These are phyloP conservation scores for Phytophthora syringae DNA, from an alignment of 352 stramenopile genomes.

Conservation along the genomic window DNA sequence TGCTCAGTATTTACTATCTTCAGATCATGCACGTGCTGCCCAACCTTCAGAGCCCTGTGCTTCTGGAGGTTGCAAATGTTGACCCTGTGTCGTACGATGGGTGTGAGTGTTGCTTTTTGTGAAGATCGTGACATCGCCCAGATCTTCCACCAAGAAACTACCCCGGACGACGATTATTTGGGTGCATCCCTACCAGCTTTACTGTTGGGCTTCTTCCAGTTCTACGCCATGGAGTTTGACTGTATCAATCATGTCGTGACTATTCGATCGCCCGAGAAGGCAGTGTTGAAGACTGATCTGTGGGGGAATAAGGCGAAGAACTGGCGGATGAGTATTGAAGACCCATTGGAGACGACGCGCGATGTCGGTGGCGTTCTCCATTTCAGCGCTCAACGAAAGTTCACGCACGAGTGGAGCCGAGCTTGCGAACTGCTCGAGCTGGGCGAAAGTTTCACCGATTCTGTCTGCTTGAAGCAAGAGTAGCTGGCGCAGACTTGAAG, in stretches of 20 bases:
- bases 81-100: slow-evolving; percentile 35
- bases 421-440: slow-evolving; percentile 42
- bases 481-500: no score
- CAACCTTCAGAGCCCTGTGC: slow-evolving; percentile 89
- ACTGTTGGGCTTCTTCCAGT: slow-evolving; percentile 95
- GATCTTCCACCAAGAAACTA: slow-evolving; percentile 37
- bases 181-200: slow-evolving; percentile 68
- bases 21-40: slow-evolving; percentile 89
- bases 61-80: slow-evolving; percentile 42
- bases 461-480: slow-evolving; percentile 25
- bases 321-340: slow-evolving; percentile 85
- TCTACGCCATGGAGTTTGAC: slow-evolving; percentile 96
- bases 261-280: slow-evolving; percentile 61
- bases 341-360: slow-evolving; percentile 71
- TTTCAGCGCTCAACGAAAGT: slow-evolving; percentile 54
- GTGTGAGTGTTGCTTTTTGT: slow-evolving; percentile 61
- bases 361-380: slow-evolving; percentile 77
- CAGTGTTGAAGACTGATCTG: slow-evolving; percentile 30
- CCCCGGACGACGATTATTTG: not conserved
- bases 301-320: slow-evolving; percentile 53
- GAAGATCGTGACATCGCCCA: slow-evolving; percentile 28
- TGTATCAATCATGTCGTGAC: slow-evolving; percentile 91
- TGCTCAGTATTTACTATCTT: slow-evolving; percentile 98
- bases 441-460: slow-evolving; percentile 48
- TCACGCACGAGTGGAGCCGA: slow-evolving; percentile 63